Evolutionary conservation across 257 asterid genomes (phyloP), one percentile per base, ranked within the genome.

Genomic region (Solanum chiquidenum): DNA sequence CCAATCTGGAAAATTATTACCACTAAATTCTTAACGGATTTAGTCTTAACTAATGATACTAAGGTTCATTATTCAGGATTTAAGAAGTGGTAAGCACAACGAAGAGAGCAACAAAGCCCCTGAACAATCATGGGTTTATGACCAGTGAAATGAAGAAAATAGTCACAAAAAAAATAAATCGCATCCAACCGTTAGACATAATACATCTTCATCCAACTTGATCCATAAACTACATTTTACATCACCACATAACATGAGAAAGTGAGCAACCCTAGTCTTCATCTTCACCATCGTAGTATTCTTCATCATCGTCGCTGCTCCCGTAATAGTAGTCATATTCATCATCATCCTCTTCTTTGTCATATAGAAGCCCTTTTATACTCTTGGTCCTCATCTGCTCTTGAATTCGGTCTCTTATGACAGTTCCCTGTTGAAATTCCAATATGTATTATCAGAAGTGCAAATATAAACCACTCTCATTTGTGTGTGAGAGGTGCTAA

Each of bases 331-430:
- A 88, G 38, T 85, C 88, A 14, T 89, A 46, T 3, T 88, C 89
- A 23, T 88, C 91, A 2, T 91, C 91, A 3, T 88, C 90, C 25
- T 89, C 92, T 84, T 90, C 93, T 33, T 86, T 83, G 18, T 93
- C 94, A 21, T 71, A 87, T 82, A 91, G 74, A 12, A 91, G 88
- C 75, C 91, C 94, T 72, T 86, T 88, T 58, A 91, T 89, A 74
- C 92, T 90, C 83, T 87, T 89, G 18, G 94, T 87, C 64, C 89
- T 84, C 7, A 90, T 91, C 68, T 92, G 94, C 77, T 91, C 95
- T 85, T 93, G 95, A 88, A 93, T 93, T 66, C 92, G 87, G 77
- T 93, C 94, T 84, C 93, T 90, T 60, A 93, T 93, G 87, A 90
- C 95, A 31, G 95, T 93, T 9, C 94, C 94, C 95, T 93, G 87